These are phyloP conservation scores for Xylariaceae sp. DNA, from an alignment of 2,329 filamentous ascomycete species.

Conservation along the genomic window DNA sequence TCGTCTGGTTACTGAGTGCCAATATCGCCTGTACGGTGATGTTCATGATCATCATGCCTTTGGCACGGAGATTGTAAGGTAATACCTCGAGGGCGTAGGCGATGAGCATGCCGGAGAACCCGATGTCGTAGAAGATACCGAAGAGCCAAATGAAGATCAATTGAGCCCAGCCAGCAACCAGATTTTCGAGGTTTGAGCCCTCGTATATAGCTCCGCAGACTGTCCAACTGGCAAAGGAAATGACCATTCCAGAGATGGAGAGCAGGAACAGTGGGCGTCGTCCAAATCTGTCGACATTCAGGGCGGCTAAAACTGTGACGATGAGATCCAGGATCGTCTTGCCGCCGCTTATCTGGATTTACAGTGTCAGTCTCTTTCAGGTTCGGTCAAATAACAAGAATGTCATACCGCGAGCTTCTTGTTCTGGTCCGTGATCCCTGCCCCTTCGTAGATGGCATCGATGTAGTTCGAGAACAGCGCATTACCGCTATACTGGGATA, in stretches of 20 bases:
- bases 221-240: slow-evolving; percentile 50
- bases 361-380: not conserved
- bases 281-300: slow-evolving; percentile 48
- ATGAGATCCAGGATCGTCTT: slow-evolving; percentile 59
- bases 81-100: slow-evolving; percentile 59
- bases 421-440: slow-evolving; percentile 57
- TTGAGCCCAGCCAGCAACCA: slow-evolving; percentile 49
- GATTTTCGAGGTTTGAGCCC: slow-evolving; percentile 42
- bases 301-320: slow-evolving; percentile 52
- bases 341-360: slow-evolving; percentile 45
- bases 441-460: slow-evolving; percentile 58
- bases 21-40: slow-evolving; percentile 60
- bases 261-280: slow-evolving; percentile 53
- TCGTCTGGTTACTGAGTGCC: slow-evolving; percentile 61
- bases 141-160: slow-evolving; percentile 60
- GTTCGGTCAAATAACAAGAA: too few species aligned
- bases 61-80: slow-evolving; percentile 56
- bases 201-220: slow-evolving; percentile 52
- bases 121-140: slow-evolving; percentile 58
- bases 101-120: slow-evolving; percentile 56
- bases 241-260: slow-evolving; percentile 48
- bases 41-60: slow-evolving; percentile 64
- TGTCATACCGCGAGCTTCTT: slow-evolving; percentile 50
- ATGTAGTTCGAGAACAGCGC: slow-evolving; percentile 67
- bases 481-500: slow-evolving; percentile 68